Evolutionary conservation across 306 rosid species (phyloP).

Genomic region (Sphenostylis stenocarpa): DNA sequence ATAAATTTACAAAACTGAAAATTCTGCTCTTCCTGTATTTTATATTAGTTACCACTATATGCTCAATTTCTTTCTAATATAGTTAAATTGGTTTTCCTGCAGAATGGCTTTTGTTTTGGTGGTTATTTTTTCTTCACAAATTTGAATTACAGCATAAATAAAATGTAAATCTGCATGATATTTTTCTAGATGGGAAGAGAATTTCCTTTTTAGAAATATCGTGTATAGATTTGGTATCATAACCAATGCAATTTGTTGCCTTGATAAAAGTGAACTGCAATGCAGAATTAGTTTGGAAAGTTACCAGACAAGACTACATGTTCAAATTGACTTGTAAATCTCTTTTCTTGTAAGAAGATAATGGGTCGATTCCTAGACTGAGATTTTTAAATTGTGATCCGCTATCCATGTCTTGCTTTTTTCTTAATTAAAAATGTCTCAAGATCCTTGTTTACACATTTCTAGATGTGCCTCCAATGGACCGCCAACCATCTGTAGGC

Average conservation of each 20-base stretch:
- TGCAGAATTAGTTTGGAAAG: not conserved
- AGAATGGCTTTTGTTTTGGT: not conserved
- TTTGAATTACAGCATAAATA: not conserved
- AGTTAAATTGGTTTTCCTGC: not conserved
- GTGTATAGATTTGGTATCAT: slow-evolving; percentile 18
- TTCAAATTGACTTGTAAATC: not conserved
- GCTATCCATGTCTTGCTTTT: not conserved
- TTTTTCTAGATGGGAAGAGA: not conserved
- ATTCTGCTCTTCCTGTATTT: not conserved
- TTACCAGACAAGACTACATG: not conserved
- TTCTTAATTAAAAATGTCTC: slow-evolving; percentile 19
- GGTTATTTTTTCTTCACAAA: not conserved
- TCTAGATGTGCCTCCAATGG: slow-evolving; percentile 67
- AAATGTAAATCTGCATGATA: not conserved
- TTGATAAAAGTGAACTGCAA: not conserved
- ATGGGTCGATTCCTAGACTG: not conserved
- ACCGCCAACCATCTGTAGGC: slow-evolving; percentile 58
- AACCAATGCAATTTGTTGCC: slow-evolving; percentile 10
- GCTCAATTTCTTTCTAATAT: not conserved
- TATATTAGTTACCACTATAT: not conserved
- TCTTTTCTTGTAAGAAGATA: not conserved
- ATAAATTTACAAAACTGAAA: not conserved
- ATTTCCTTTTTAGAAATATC: not conserved
- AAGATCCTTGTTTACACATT: slow-evolving; percentile 36
- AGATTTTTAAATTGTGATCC: slow-evolving; percentile 7